Conservation (phyloP, 306 rosid genomes). For the Astragalus glycyphyllos region DNA sequence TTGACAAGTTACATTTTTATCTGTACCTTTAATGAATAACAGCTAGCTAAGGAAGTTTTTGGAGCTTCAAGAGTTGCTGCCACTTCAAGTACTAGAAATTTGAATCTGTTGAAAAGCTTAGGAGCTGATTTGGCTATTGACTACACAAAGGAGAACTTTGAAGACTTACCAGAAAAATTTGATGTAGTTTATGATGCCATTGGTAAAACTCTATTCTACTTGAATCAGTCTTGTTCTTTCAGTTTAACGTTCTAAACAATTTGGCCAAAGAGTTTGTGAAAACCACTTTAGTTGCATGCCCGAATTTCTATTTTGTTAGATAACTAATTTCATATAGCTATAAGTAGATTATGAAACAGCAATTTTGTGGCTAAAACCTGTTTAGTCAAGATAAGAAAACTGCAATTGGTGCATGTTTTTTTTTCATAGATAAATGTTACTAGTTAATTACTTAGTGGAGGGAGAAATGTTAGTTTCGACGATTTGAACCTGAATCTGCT, state of each 20-base stretch:
- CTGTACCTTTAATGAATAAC: slow-evolving; percentile 29
- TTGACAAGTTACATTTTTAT: slow-evolving; percentile 18
- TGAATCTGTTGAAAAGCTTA: slow-evolving; percentile 81
- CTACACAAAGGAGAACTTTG: slow-evolving; percentile 85
- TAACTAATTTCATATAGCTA: background rate
- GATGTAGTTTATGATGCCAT: slow-evolving; percentile 91
- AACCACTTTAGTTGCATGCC: slow-evolving; percentile 5
- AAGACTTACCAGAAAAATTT: slow-evolving; percentile 82
- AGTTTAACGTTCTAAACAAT: slow-evolving; percentile 22
- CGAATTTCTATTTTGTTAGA: slow-evolving; percentile 5
- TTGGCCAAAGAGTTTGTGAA: background rate
- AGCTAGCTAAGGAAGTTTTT: slow-evolving; percentile 92
- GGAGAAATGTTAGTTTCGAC: too few species aligned
- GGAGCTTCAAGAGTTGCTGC: slow-evolving; percentile 95
- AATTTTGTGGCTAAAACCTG: background rate
- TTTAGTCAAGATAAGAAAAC: background rate
- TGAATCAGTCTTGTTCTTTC: background rate
- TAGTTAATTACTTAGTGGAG: too few species aligned
- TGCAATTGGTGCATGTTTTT: too few species aligned
- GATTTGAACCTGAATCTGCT: too few species aligned
- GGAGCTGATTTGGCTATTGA: slow-evolving; percentile 93
- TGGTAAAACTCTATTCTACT: slow-evolving; percentile 54
- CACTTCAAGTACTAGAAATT: slow-evolving; percentile 79
- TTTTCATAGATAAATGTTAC: too few species aligned
- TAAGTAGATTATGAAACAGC: background rate